A percentile compares a stretch with the other conserved stretches of the same genome.
phyloP scores from a whole-genome alignment of 495 filamentous ascomycete genomes.

The Penicillium desertorum region DNA sequence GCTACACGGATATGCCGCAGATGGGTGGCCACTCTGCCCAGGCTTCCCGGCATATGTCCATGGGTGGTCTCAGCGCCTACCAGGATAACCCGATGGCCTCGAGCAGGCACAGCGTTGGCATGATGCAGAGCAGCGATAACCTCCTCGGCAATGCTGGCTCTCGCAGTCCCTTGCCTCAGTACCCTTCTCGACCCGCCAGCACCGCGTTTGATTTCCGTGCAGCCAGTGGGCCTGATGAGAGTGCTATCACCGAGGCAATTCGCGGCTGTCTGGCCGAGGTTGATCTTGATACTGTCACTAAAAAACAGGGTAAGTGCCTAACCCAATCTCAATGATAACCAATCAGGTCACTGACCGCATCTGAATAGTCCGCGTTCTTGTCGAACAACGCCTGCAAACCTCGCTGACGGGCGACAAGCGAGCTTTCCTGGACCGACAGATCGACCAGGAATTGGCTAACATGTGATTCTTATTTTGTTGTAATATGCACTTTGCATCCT shows the following conservation, averaged over 20 bases:
- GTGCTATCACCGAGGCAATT: slow-evolving; percentile 76
- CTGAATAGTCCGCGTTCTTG: slow-evolving; percentile 68
- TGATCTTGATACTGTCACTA: slow-evolving; percentile 92
- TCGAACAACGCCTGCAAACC: slow-evolving; percentile 88
- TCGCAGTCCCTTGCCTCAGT: slow-evolving; percentile 53
- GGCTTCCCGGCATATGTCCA: slow-evolving; percentile 58
- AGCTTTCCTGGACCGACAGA: slow-evolving; percentile 82
- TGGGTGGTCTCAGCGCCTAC: slow-evolving; percentile 61
- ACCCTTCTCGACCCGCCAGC: slow-evolving; percentile 59
- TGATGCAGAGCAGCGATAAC: slow-evolving; percentile 61
- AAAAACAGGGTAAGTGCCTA: slow-evolving; percentile 75
- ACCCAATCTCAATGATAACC: neutral
- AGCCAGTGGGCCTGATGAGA: slow-evolving; percentile 65
- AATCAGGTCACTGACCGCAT: slow-evolving; percentile 21
- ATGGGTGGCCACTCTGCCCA: slow-evolving; percentile 31
- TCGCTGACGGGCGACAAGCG: slow-evolving; percentile 79
- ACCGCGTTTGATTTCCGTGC: slow-evolving; percentile 70
- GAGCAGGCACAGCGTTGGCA: slow-evolving; percentile 48
- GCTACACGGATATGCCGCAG: slow-evolving; percentile 52
- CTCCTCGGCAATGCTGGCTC: slow-evolving; percentile 52
- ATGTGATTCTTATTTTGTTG: slow-evolving; percentile 59
- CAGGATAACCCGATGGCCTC: slow-evolving; percentile 46
- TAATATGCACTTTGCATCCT: slow-evolving; percentile 24
- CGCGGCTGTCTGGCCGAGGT: slow-evolving; percentile 81
- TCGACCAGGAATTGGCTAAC: slow-evolving; percentile 90